Conservation (phyloP, 441 rosid genomes). For the Jatropha multifida region DNA sequence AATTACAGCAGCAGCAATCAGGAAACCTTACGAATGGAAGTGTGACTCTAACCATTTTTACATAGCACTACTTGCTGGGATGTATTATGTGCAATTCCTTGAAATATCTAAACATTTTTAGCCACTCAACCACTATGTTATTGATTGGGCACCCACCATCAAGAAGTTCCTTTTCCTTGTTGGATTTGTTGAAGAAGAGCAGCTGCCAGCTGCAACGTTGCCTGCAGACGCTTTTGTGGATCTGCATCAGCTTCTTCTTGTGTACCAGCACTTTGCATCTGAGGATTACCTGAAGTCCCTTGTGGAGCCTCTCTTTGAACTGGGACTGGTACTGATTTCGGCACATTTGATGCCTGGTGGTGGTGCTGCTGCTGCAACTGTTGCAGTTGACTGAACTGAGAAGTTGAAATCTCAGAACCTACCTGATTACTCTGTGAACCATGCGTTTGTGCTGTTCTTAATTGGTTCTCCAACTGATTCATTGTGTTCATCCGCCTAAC, state of each 20-base stretch:
- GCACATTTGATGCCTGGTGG: conserved; percentile 34
- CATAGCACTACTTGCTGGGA: neutral
- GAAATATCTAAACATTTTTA: neutral
- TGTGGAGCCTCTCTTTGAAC: conserved; percentile 36
- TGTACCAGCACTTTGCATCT: conserved; percentile 35
- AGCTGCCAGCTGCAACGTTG: conserved; percentile 91
- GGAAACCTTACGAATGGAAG: neutral
- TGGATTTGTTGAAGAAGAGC: conserved; percentile 97
- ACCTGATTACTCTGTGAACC: conserved; percentile 39
- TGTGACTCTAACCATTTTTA: neutral
- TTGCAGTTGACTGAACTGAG: conserved; percentile 53
- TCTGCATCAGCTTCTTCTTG: conserved; percentile 69
- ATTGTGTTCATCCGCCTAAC: conserved; percentile 31
- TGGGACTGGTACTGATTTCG: conserved; percentile 25
- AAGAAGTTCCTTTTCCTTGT: conserved; percentile 66
- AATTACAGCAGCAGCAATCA: neutral
- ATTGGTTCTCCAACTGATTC: conserved; percentile 36
- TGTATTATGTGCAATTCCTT: neutral
- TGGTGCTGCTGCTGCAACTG: conserved; percentile 32
- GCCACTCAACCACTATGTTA: neutral
- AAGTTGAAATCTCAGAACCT: conserved; percentile 38
- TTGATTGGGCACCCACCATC: neutral
- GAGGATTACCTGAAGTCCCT: conserved; percentile 42
- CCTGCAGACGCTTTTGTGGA: conserved; percentile 92
- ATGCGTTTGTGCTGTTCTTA: conserved; percentile 42